Evolutionary conservation across 768 basidiomycete species (phyloP), one percentile per base, ranked within the genome.

Genomic region (Epithele typhae): DNA sequence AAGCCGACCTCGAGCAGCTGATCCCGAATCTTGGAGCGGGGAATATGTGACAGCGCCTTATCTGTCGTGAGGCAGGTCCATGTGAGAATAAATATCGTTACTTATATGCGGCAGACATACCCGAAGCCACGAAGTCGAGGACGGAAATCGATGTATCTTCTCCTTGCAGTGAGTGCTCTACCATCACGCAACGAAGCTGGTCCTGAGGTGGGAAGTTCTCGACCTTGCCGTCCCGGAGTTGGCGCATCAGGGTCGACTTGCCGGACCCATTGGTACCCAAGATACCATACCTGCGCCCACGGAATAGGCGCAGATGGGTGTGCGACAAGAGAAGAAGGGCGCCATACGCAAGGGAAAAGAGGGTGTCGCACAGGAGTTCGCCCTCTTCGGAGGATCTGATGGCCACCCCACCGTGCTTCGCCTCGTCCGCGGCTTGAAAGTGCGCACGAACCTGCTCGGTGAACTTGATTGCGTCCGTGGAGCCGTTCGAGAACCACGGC

Each of bases 201-300:
- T 84, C 81, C 55, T 83, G 92, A 5, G 91, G 78, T 17, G 95
- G 95, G 69, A 97, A 98, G 62, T 93, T 93, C 68, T 98, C 95
- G 6, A 90, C 87, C 69, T 97, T 97, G 49, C 90, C 87, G 60
- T 95, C 92, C 47, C 90, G 81, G 52, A 97, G 81, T 60, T 95
- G 93, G 59, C 93, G 90, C 84, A 98, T 84, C 35, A 98, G 79
- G 3, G 95, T 97, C 15, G 87, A 89, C 68, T 98, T 98, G 54
- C 95, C 95, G 47, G 89, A 86, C 51, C 95, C 95, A 64, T 98
- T 98, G n/a, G 87, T 77, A 23, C 93, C 95, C 38, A 95, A 82
- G 56, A 98, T 92, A 60, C 95, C 94, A 68, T 98, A 98, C 52
- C 94, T 81, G 56, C 83, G 82, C 23, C 94, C 95, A 58, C 92